These are phyloP conservation scores for Sphenostylis stenocarpa DNA, from an alignment of 306 rosid species.

Conservation along the genomic window DNA sequence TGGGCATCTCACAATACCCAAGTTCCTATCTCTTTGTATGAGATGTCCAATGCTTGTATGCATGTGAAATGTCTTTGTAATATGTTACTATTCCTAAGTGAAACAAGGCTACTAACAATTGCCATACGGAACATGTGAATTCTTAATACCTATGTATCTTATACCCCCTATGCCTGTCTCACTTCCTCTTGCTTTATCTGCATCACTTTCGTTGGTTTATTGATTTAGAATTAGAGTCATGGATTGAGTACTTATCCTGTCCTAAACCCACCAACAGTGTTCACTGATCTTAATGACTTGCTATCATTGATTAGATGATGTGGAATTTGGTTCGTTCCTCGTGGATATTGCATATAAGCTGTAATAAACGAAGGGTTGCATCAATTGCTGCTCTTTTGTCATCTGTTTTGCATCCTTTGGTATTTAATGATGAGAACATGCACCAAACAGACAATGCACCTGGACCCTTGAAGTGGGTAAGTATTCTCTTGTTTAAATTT, in stretches of 20 bases:
- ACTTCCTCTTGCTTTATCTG: background rate
- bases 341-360: conserved; percentile 88
- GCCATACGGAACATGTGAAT: background rate
- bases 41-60: background rate
- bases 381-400: conserved; percentile 94
- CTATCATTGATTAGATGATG: conserved; percentile 61
- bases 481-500: conserved; percentile 38
- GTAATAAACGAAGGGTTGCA: conserved; percentile 93
- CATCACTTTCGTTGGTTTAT: background rate
- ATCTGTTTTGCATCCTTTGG: conserved; percentile 80
- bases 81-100: background rate
- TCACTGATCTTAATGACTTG: conserved; percentile 27
- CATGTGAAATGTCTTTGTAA: background rate
- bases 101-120: background rate
- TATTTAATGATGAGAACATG: conserved; percentile 78
- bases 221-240: too few species aligned
- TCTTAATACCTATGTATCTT: background rate
- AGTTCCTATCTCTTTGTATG: background rate
- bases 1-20: too few species aligned
- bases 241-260: background rate
- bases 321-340: conserved; percentile 93
- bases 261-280: conserved; percentile 3
- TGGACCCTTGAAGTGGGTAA: conserved; percentile 96
- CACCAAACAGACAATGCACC: conserved; percentile 61
- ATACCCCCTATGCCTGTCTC: background rate